Percentiles rank a stretch among this genome's conserved stretches.
Evolutionary conservation across 1,139 yeast genomes (phyloP).

Genomic region (Meyerozyma sp.): DNA sequence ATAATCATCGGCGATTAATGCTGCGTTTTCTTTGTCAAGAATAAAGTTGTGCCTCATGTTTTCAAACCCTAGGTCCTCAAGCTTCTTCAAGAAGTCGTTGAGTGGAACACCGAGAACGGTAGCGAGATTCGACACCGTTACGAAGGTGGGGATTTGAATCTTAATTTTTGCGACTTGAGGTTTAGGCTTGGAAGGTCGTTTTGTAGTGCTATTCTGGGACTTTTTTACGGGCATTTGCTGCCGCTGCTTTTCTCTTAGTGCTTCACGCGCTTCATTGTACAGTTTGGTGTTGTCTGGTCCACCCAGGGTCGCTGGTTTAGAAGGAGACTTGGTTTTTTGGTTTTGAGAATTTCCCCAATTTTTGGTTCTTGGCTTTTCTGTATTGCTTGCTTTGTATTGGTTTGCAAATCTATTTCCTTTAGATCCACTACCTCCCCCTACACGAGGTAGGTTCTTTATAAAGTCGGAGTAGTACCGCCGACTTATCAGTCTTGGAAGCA

Average conservation of each 20-base stretch:
- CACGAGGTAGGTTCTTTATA: slow-evolving; percentile 19
- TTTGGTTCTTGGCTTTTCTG: slow-evolving; percentile 3
- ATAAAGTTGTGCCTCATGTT: slow-evolving; percentile 73
- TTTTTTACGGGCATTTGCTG: slow-evolving; percentile 7
- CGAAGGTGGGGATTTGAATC: slow-evolving; percentile 64
- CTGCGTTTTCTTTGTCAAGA: slow-evolving; percentile 79
- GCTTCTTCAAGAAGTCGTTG: slow-evolving; percentile 50
- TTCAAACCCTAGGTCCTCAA: slow-evolving; percentile 71
- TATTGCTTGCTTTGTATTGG: slow-evolving; percentile 10
- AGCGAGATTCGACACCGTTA: slow-evolving; percentile 73
- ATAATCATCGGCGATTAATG: slow-evolving; percentile 82
- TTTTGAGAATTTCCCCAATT: slow-evolving; percentile 2
- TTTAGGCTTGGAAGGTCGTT: background rate
- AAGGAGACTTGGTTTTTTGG: background rate
- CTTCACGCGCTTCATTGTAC: slow-evolving; percentile 12
- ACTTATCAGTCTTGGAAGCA: background rate
- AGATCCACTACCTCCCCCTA: slow-evolving; percentile 14
- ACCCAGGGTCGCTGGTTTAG: background rate
- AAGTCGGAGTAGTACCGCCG: slow-evolving; percentile 16
- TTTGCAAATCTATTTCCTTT: slow-evolving; percentile 24
- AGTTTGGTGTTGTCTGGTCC: slow-evolving; percentile 5
- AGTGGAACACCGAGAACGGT: slow-evolving; percentile 63
- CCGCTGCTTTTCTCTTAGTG: slow-evolving; percentile 14
- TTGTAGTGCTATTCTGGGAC: background rate
- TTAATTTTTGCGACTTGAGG: slow-evolving; percentile 16